Percentiles rank a stretch among this genome's conserved stretches.
phyloP scores from a whole-genome alignment of 805 yeast genomes.

The Teunomyces aglyptinius region DNA sequence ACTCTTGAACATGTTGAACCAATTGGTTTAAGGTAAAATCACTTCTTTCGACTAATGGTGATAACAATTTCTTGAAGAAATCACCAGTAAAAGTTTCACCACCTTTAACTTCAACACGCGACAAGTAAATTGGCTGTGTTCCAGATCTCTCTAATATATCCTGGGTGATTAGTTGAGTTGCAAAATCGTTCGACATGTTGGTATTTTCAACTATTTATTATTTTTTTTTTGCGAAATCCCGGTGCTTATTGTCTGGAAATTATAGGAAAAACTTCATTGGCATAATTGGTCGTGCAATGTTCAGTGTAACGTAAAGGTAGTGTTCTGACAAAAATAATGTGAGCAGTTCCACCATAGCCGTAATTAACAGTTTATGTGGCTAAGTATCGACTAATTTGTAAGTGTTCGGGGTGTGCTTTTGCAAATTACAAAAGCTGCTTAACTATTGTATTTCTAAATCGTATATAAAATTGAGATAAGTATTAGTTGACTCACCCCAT shows the following conservation, averaged over 20 bases:
- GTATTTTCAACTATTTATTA: background rate
- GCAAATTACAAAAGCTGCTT: no score
- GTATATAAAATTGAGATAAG: no score
- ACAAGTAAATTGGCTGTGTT: constrained; percentile 35
- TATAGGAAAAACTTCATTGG: constrained; percentile 3
- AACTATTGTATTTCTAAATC: no score
- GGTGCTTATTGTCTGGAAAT: background rate
- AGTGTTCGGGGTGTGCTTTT: no score
- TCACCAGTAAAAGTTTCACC: constrained; percentile 45
- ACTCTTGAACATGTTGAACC: constrained; percentile 27
- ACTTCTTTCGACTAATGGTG: constrained; percentile 40
- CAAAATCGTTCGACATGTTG: constrained; percentile 1
- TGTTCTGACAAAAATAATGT: no score
- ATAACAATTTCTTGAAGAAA: constrained; percentile 46
- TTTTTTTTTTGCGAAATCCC: no score
- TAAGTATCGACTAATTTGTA: no score
- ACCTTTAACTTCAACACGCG: constrained; percentile 38
- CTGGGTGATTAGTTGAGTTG: constrained; percentile 18
- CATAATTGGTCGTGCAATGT: background rate
- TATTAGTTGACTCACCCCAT: no score
- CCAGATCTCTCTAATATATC: constrained; percentile 29
- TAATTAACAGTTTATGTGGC: no score
- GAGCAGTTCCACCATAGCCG: no score
- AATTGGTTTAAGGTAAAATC: constrained; percentile 45
- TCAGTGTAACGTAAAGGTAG: no score